Base-by-base conservation (phyloP, 2,329 filamentous ascomycete species). In the Tolypocladium tropicale region DNA sequence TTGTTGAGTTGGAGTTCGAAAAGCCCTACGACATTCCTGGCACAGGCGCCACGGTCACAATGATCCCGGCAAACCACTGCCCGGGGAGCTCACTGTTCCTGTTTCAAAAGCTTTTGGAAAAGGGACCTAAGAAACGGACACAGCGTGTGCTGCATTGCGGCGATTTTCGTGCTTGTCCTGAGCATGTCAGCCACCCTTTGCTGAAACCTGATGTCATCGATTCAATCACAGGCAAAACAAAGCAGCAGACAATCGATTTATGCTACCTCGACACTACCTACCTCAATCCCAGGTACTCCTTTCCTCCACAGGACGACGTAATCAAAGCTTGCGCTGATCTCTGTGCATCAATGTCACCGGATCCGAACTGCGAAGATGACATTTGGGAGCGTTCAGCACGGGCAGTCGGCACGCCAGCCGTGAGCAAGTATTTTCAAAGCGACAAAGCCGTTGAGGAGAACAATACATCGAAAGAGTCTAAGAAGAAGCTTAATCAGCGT, bases 261-360 rank as follows among this genome's bases (percentile, higher is more conserved):
- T 97, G 94, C 74, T 99, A 99, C 68, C 83, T 99, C 10, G 94
- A 99, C 68, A 99, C 94, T 0, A 99, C 94, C 0, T 99, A 99
- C 68, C 80, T 99, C 12, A 96, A 94, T 60, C 94, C 94, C 0
- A 91, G 92, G 60, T 99, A 97, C 70, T 87, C 93, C 0, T 99
- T 99, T 63, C 94, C 94, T 0, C 86, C 83, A 4, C 94, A 99
- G 68, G 80, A 87, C 56, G 86, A 94, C 62, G 94, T 99, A 55
- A 90, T 97, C 59, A 78, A 82, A 60, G 88, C 93, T 10, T 96
- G 91, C 65, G 89, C 90, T 4, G 88, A 95, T 37, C 84, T 97
- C 70, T 96, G 91, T 66, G 83, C 87, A n/a, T 85, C 81, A 58
- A 77, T 93, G 55, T 87, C 85, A 55, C 84, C 87, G 53, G 83